Conservation (phyloP, 495 filamentous ascomycete species). For the Geoglossum glabrum region DNA sequence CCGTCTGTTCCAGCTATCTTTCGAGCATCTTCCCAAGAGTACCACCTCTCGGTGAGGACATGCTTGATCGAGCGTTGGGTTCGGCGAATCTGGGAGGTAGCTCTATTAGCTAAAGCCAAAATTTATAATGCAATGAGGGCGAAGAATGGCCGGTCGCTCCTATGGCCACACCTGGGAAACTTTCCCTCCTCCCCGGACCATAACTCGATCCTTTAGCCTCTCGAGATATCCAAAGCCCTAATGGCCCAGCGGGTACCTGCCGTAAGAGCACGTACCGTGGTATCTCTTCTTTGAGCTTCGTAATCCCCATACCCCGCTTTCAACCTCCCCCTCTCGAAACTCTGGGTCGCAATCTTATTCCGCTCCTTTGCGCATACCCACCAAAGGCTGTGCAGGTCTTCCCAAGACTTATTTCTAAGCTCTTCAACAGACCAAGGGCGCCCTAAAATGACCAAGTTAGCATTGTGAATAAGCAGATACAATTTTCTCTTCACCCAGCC, state of each 20-base stretch:
- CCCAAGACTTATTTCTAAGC: conserved; percentile 73
- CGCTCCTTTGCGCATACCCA: conserved; percentile 87
- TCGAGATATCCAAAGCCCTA: background rate
- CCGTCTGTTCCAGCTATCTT: conserved; percentile 39
- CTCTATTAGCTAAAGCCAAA: background rate
- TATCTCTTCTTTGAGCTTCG: conserved; percentile 38
- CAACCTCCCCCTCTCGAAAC: conserved; percentile 39
- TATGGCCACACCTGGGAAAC: background rate
- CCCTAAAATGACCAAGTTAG: conserved; percentile 24
- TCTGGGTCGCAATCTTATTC: conserved; percentile 70
- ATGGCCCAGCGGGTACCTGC: background rate
- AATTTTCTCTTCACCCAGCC: background rate
- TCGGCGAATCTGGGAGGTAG: conserved; percentile 28
- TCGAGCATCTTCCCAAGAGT: conserved; percentile 72
- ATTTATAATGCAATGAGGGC: background rate
- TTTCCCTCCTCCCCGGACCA: no score
- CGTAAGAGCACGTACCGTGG: conserved; percentile 31
- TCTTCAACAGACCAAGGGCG: conserved; percentile 77
- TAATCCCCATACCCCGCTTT: conserved; percentile 46
- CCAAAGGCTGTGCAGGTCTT: conserved; percentile 83
- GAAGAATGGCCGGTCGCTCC: no score
- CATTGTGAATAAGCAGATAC: background rate
- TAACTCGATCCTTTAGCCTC: background rate
- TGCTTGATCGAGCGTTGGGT: conserved; percentile 71
- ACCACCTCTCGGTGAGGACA: conserved; percentile 67